Percentiles rank a stretch among this genome's conserved stretches.
These are phyloP conservation scores for Salix brachista DNA, from an alignment of 345 rosid species.

Conservation along the genomic window DNA sequence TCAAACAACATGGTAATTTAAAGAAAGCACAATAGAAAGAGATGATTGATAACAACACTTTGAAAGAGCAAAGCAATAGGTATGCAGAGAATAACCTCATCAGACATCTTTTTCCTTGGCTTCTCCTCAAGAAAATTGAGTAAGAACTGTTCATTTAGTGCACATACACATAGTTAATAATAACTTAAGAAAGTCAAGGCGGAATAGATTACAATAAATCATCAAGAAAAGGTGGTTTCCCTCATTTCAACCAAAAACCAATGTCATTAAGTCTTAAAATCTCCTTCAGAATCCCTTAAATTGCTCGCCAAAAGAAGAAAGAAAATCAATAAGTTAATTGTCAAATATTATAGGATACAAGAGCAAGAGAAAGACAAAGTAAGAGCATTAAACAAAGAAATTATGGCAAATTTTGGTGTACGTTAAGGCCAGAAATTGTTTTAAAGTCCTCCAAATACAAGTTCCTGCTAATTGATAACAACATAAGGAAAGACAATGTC, in stretches of 20 bases:
- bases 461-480: not conserved
- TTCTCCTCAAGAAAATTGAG: conserved; percentile 54
- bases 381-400: not conserved
- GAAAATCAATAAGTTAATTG: not conserved
- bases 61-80: not conserved
- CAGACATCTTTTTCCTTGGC: conserved; percentile 46
- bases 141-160: conserved; percentile 45
- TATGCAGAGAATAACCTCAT: conserved; percentile 47
- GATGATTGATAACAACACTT: not conserved
- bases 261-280: not conserved
- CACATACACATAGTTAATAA: not conserved
- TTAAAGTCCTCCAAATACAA: not conserved
- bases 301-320: not conserved
- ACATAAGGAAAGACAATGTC: not conserved
- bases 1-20: conserved; percentile 13
- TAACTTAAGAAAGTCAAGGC: not conserved
- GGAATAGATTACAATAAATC: not conserved
- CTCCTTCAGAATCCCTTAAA: not conserved
- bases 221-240: not conserved
- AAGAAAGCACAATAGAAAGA: not conserved
- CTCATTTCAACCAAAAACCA: not conserved
- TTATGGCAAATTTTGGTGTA: not conserved
- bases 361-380: not conserved
- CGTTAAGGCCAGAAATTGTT: not conserved
- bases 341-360: not conserved